Base-by-base conservation (phyloP, 805 yeast genomes). In the Wickerhamomyces silvicola region DNA sequence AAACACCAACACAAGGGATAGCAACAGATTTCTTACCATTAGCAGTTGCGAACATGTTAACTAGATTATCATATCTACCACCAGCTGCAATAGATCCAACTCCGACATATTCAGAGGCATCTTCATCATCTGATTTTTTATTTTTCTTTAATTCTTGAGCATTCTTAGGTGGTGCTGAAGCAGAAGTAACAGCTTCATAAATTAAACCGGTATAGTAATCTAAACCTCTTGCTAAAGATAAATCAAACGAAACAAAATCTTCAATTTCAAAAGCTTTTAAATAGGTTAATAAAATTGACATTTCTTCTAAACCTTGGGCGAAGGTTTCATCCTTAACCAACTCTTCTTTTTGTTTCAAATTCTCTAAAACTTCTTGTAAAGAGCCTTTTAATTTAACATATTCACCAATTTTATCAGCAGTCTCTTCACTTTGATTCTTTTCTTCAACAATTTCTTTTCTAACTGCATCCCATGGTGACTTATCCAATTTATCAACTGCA, bases 11-110 rank as follows among this genome's bases (percentile, higher is more conserved):
- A 67, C 98, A 92, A 18, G 98, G 98, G 52, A 92, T 87, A 15
- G 88, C 81, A 9, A 66, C 63, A 30, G 72, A 67, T 57, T 81
- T 81, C 61, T 84, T 85, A 46, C 92, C 87, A 45, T 78, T 79
- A 26, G 94, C 78, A 39, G 72, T 71, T 32, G 86, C 73, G 57
- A 92, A 92, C 98, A 92, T 92, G 46, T 96, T 96, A 23, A 92
- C 97, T 39, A 92, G 73, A 50, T 82, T 81, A 60, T 92, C 98
- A 60, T 92, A 92, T 60, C 98, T 84, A 43, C 98, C 98, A 64
- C 98, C 98, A 30, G 95, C 98, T 31, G 96, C 95, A 52, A 92
- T 87, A 6, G 98, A 92, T 22, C 98, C 98, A 26, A 90, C 95
- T 48, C 98, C 98, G 33, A 92, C 97, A 48, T 83, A 86, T 43